Evolutionary conservation across 1,139 yeast genomes (phyloP).

Genomic region (Lodderomyces metapsilosis): DNA sequence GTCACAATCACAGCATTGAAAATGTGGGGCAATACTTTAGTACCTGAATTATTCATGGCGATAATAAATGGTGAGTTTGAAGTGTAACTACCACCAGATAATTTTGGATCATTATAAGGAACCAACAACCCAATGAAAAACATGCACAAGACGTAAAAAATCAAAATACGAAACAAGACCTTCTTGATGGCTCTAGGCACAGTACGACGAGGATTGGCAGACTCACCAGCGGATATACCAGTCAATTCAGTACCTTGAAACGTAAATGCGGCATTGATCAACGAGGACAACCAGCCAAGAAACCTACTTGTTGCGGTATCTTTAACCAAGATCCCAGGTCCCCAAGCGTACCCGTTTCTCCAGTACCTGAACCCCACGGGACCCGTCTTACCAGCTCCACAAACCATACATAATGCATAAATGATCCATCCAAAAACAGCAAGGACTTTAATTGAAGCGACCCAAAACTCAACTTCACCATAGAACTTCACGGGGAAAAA

Average conservation of each 20-base stretch:
- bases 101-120: constrained; percentile 66
- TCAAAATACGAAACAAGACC: constrained; percentile 74
- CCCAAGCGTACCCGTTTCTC: constrained; percentile 92
- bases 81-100: constrained; percentile 30
- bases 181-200: constrained; percentile 70
- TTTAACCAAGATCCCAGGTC: constrained; percentile 52
- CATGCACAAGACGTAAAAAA: constrained; percentile 77
- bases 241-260: constrained; percentile 80
- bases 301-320: constrained; percentile 52
- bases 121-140: constrained; percentile 81
- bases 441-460: constrained; percentile 64
- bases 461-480: constrained; percentile 48
- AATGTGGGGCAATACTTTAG: constrained; percentile 64
- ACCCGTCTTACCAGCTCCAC: constrained; percentile 69
- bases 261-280: constrained; percentile 74
- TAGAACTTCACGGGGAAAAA: constrained; percentile 44
- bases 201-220: constrained; percentile 74
- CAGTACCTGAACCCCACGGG: constrained; percentile 86
- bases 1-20: constrained; percentile 72
- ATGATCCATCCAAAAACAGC: constrained; percentile 72
- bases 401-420: constrained; percentile 66
- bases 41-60: constrained; percentile 67
- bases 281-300: constrained; percentile 62
- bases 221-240: constrained; percentile 89
- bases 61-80: constrained; percentile 53